Percentiles rank a stretch among this genome's conserved stretches.
Evolutionary conservation across 1,139 yeast genomes (phyloP).

Genomic region (Saccharomycopsis phalli): DNA sequence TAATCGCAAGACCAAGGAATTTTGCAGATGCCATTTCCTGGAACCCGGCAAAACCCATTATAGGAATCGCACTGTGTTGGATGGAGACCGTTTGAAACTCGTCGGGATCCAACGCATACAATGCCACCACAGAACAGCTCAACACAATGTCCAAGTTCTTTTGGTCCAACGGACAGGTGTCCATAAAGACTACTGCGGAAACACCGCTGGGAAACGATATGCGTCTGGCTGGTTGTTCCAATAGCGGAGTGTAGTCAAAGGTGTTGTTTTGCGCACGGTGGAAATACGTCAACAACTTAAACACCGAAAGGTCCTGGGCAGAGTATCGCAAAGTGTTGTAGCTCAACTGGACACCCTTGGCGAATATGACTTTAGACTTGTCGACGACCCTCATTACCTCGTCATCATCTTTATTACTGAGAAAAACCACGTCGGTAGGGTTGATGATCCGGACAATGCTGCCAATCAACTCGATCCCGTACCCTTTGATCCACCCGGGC

Average conservation of each 20-base stretch:
- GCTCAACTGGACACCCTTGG: slow-evolving; percentile 23
- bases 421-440: slow-evolving; percentile 50
- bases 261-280: slow-evolving; percentile 30
- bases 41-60: not conserved
- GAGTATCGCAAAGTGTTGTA: slow-evolving; percentile 31
- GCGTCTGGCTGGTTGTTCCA: slow-evolving; percentile 40
- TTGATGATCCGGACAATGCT: slow-evolving; percentile 37
- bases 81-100: not conserved
- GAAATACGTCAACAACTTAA: slow-evolving; percentile 44
- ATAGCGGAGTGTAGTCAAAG: slow-evolving; percentile 46
- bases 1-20: slow-evolving; percentile 39
- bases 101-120: slow-evolving; percentile 16
- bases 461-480: slow-evolving; percentile 59
- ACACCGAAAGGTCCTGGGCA: slow-evolving; percentile 43
- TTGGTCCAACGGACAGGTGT: slow-evolving; percentile 22
- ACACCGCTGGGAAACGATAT: slow-evolving; percentile 36
- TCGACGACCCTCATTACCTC: slow-evolving; percentile 7
- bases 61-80: not conserved
- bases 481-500: slow-evolving; percentile 93
- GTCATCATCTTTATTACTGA: slow-evolving; percentile 23
- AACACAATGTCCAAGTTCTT: slow-evolving; percentile 17
- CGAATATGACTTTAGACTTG: slow-evolving; percentile 20
- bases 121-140: slow-evolving; percentile 14
- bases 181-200: slow-evolving; percentile 33
- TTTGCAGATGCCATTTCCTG: not conserved